Evolutionary conservation across 75 land plant species (phyloP).

Genomic region (Gnetum montanum): DNA sequence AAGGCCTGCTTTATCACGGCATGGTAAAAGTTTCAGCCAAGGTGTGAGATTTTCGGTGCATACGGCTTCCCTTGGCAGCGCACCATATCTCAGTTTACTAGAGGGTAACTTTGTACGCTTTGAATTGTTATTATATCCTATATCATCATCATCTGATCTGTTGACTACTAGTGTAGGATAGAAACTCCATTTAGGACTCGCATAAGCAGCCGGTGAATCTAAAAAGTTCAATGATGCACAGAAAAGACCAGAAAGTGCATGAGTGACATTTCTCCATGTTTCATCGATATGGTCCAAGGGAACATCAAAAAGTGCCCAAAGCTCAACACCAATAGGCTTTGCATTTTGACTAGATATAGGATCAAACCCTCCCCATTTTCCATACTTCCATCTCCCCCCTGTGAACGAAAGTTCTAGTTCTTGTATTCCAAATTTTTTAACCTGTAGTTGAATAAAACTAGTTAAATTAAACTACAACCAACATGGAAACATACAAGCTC

Average conservation of each 20-base stretch:
- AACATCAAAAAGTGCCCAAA: conserved; percentile 79
- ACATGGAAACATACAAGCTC: no score
- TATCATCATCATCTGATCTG: neutral
- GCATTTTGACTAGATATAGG: conserved; percentile 63
- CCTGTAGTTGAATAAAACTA: no score
- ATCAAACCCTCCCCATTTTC: conserved; percentile 88
- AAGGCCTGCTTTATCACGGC: conserved; percentile 90
- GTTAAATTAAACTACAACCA: neutral
- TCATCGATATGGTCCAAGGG: conserved; percentile 51
- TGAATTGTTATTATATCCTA: neutral
- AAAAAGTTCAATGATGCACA: conserved; percentile 96
- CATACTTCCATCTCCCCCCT: conserved; percentile 96
- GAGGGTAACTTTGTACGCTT: neutral
- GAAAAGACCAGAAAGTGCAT: conserved; percentile 96
- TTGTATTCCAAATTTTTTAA: conserved; percentile 53
- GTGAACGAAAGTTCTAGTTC: conserved; percentile 97
- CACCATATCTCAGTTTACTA: conserved; percentile 66
- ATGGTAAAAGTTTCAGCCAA: conserved; percentile 95
- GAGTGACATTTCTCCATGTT: conserved; percentile 88
- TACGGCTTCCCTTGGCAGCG: conserved; percentile 98
- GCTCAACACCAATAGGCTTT: conserved; percentile 95
- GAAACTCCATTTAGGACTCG: conserved; percentile 56
- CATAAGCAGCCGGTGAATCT: conserved; percentile 61
- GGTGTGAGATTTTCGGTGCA: conserved; percentile 99
- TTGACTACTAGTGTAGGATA: conserved; percentile 6